phyloP scores from a whole-genome alignment of 1,284 basidiomycete genomes.

The Mycosarcoma mackinlayi region DNA sequence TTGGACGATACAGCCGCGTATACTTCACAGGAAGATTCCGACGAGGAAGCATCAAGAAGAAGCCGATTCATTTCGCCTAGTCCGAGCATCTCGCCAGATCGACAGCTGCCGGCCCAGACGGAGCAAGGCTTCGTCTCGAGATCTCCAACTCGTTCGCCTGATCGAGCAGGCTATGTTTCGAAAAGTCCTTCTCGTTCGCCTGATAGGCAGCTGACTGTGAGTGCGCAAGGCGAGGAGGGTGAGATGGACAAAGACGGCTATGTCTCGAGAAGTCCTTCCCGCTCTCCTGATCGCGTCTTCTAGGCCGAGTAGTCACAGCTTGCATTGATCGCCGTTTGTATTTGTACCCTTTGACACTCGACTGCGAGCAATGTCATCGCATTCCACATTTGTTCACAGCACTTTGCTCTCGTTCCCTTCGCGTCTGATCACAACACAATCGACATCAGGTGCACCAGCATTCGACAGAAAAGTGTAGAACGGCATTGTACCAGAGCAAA shows the following conservation, averaged over 20 bases:
- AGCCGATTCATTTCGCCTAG: constrained; percentile 24
- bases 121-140: constrained; percentile 9
- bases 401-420: no score
- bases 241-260: background rate
- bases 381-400: background rate
- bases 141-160: constrained; percentile 15
- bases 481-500: no score
- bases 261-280: constrained; percentile 27
- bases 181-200: constrained; percentile 20
- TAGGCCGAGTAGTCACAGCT: background rate
- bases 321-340: constrained; percentile 9
- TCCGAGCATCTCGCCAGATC: constrained; percentile 33
- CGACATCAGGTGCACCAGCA: no score
- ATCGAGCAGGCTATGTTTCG: constrained; percentile 11
- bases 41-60: constrained; percentile 67
- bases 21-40: constrained; percentile 69
- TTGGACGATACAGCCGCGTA: constrained; percentile 12
- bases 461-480: no score
- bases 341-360: constrained; percentile 3
- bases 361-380: background rate
- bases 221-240: constrained; percentile 7
- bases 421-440: no score
- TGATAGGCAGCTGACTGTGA: constrained; percentile 10
- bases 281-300: constrained; percentile 41
- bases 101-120: constrained; percentile 28